These are phyloP conservation scores for Suillus cothurnatus DNA, from an alignment of 768 basidiomycete species.

Conservation along the genomic window DNA sequence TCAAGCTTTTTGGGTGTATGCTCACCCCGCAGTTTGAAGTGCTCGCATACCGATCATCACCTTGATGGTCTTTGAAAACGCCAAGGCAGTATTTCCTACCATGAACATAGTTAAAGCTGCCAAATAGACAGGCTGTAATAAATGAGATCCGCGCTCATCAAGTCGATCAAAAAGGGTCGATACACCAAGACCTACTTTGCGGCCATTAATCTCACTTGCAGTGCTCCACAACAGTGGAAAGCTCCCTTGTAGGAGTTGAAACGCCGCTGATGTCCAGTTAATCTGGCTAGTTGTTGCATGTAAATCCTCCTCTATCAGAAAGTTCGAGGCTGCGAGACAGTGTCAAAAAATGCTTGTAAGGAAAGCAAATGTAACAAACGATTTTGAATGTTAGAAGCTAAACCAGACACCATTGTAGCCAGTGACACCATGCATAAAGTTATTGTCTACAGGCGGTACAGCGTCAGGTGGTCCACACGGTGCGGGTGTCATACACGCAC, in stretches of 20 bases:
- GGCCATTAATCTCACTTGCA: conserved; percentile 73
- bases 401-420: conserved; percentile 24
- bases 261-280: conserved; percentile 66
- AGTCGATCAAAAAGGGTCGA: not conserved
- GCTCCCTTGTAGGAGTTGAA: conserved; percentile 70
- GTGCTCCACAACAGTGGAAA: conserved; percentile 70
- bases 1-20: conserved; percentile 4
- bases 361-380: conserved; percentile 20
- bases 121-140: conserved; percentile 54
- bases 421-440: conserved; percentile 31
- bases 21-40: conserved; percentile 66
- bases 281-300: conserved; percentile 63
- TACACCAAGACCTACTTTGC: conserved; percentile 50
- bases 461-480: not conserved
- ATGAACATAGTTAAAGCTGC: conserved; percentile 53
- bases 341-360: not conserved
- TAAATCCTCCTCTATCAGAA: conserved; percentile 58
- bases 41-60: conserved; percentile 67
- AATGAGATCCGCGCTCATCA: conserved; percentile 6
- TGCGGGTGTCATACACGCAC: conserved; percentile 30
- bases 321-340: conserved; percentile 54
- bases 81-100: conserved; percentile 57
- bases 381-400: conserved; percentile 31
- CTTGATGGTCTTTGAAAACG: conserved; percentile 53
- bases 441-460: conserved; percentile 17